Percentiles rank a stretch among this genome's conserved stretches.
Conservation (phyloP, 495 filamentous ascomycete species). For the Massariosphaeria phaeospora region DNA sequence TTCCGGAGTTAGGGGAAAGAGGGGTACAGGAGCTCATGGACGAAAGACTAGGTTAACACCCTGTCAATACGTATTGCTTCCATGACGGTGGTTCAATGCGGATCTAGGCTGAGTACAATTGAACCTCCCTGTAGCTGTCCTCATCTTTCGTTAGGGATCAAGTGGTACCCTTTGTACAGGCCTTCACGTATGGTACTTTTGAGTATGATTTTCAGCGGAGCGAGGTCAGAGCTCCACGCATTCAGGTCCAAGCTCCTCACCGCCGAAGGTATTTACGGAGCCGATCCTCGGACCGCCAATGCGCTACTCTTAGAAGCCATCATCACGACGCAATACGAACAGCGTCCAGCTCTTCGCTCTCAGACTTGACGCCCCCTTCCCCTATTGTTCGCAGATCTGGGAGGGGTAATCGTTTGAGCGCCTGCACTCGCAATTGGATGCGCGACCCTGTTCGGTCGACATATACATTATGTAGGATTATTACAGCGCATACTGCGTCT, state of each 20-base stretch:
- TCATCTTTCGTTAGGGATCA: slow-evolving; percentile 11
- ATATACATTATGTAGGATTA: slow-evolving; percentile 12
- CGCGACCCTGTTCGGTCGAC: not conserved
- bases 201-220: not conserved
- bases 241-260: slow-evolving; percentile 12
- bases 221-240: slow-evolving; percentile 9
- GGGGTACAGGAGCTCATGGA: slow-evolving; percentile 67
- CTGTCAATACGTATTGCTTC: not conserved
- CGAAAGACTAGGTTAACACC: slow-evolving; percentile 52
- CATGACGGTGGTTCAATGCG: slow-evolving; percentile 10
- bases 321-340: not conserved
- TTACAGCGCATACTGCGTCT: slow-evolving; percentile 21
- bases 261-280: slow-evolving; percentile 1
- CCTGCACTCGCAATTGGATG: slow-evolving; percentile 9
- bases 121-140: not conserved
- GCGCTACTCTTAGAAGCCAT: not conserved
- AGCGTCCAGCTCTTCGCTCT: not conserved
- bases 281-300: not conserved
- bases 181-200: not conserved
- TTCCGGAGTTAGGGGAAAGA: slow-evolving; percentile 78
- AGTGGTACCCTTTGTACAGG: not conserved
- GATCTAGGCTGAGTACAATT: too few species aligned
- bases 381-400: slow-evolving; percentile 23
- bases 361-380: not conserved
- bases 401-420: slow-evolving; percentile 4